Evolutionary conservation across 352 stramenopile species (phyloP), one percentile per base, ranked within the genome.

Genomic region (Globisporangium alternatum): DNA sequence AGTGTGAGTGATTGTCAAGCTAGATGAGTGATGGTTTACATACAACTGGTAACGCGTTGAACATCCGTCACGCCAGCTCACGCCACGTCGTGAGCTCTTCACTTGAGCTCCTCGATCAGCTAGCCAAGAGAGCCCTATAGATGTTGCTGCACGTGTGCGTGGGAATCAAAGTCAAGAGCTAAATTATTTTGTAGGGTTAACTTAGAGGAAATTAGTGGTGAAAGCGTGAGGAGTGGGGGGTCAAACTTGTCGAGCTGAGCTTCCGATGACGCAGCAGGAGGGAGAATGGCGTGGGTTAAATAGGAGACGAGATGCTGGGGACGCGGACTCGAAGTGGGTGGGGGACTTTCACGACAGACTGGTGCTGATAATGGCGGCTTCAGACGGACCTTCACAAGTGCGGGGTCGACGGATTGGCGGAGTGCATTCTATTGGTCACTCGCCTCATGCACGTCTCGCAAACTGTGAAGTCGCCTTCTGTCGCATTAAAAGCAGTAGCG

Each of bases 401-500:
- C 48, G 30, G 22, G 48, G 15, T 30, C 31, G 25, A 55, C 48
- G 6, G 48, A 17, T 6, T 37, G 30, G 48, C 2, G 2, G 57
- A 60, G 51, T 53, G 64, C 57, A 25, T 61, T 65, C 64, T 51
- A 53, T 62, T 58, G 48, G 45, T 57, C 62, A 55, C 55, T 64
- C 47, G 22, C 30, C 57, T 6, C 39, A 45, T 22, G 21, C 35
- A 15, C 30, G 33, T 39, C n/a, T 19, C 30, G 21, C n/a, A 5
- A 43, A 58, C 21, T 30, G 22, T 37, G 21, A 19, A n/a, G 9
- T 12, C 3, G 31, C 2, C 31, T 35, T 35, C 31, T 35, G 31
- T 21, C n/a, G 21, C 39, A 35, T 75, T 76, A 88, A 56, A 86
- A 88, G 64, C 83, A 83, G 62, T 77, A 83, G 22, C 75, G 65